Evolutionary conservation across 306 rosid species (phyloP), one percentile per base, ranked within the genome.

Genomic region (Datisca glomerata): DNA sequence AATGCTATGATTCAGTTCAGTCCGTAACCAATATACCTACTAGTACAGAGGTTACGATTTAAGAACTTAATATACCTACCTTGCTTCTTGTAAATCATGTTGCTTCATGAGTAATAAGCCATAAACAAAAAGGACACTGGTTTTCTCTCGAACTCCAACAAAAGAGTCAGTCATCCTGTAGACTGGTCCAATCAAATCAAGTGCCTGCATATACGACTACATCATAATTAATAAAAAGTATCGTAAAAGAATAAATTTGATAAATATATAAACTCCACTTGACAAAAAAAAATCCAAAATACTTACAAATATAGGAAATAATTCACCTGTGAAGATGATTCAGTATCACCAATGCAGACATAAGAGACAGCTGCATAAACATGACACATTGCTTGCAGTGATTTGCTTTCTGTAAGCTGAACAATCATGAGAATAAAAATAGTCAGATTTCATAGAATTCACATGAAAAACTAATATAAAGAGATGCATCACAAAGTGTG

Each of bases 91-190:
- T 39, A 87, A 71, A 72, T 87, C 94, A 37, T 80, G 93, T 54
- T 77, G 95, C 72, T 83, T 89, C 93, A 77, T 80, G 63, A 83
- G 73, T 66, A 89, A 51, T 52, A 89, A 85, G 45, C 97, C 97
- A 45, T 83, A 89, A 20, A 93, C 97, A 56, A 79, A 89, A 63
- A 83, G 86, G 54, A 74, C 85, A 46, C 77, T 72, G 37, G 97
- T 89, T 77, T 89, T 83, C 79, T 89, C 97, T 61, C 95, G 71
- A 66, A 89, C 91, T 45, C 97, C 95, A n/a, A 80, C 97, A 59
- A 89, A 89, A 35, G 95, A 83, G 69, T 89, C 97, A 83, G 79
- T 83, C 62, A 75, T 75, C 36, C 81, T 71, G 68, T 83, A 72
- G 60, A 80, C 86, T 45, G 97, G 97, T 58, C 91, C 77, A 44